Conservation (phyloP, 192 early-diverging fungal species). For the Podila epigama region DNA sequence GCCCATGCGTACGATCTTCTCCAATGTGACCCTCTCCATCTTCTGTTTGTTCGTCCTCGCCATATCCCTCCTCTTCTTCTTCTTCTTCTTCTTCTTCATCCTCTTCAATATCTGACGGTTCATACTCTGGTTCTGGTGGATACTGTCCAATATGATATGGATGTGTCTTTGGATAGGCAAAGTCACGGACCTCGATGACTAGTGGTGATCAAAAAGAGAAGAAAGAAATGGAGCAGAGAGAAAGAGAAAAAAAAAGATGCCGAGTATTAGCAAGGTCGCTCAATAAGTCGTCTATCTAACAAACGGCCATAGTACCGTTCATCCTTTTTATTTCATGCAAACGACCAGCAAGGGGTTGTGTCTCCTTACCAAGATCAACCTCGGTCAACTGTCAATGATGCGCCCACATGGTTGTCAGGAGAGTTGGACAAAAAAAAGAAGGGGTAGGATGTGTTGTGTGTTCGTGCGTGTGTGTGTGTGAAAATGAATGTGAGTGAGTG, state of each 20-base stretch:
- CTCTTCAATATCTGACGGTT: slow-evolving; percentile 23
- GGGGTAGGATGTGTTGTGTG: no score
- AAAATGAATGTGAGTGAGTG: no score
- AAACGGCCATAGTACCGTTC: no score
- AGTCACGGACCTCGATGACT: slow-evolving; percentile 34
- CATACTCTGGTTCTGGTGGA: slow-evolving; percentile 21
- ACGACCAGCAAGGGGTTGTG: no score
- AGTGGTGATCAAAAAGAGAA: neutral
- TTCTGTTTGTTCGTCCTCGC: slow-evolving; percentile 2
- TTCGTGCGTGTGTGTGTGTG: no score
- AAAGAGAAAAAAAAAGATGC: neutral
- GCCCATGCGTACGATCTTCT: slow-evolving; percentile 50
- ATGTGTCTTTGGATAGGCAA: slow-evolving; percentile 35
- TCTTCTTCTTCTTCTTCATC: slow-evolving; percentile 23
- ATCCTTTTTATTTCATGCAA: no score
- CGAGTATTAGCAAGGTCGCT: neutral
- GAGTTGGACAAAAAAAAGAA: no score
- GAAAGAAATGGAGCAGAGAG: neutral
- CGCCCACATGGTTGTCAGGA: no score
- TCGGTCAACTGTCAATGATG: no score
- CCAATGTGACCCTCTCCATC: neutral
- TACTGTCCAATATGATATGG: slow-evolving; percentile 30
- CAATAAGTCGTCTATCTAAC: no score
- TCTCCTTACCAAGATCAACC: no score
- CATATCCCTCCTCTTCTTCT: neutral